Conservation (phyloP, 106 monocot genomes). For the Chionographis japonica region DNA sequence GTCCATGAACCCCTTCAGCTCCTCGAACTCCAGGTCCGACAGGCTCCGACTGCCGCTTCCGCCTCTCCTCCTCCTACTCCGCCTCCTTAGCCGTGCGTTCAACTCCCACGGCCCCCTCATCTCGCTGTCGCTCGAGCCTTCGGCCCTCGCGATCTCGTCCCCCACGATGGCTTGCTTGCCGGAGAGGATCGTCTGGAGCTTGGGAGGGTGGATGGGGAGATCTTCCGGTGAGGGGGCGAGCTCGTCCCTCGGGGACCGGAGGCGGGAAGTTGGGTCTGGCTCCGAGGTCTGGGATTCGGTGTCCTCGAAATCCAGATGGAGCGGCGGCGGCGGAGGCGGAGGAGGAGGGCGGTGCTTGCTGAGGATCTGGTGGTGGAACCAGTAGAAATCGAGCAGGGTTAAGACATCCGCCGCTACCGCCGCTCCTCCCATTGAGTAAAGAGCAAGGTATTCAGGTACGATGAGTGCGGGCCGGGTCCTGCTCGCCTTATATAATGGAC, state of each 20-base stretch:
- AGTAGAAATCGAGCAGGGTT: constrained; percentile 17
- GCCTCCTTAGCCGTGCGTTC: background rate
- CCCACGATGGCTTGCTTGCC: constrained; percentile 9
- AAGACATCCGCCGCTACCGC: background rate
- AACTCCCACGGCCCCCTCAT: background rate
- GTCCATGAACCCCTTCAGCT: constrained; percentile 73
- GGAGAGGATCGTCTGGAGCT: constrained; percentile 21
- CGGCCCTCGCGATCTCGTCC: background rate
- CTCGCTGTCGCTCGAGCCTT: background rate
- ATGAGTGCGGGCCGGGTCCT: too few relatives aligned
- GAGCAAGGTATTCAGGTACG: too few relatives aligned
- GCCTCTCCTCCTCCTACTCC: constrained; percentile 15
- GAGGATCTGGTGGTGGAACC: constrained; percentile 25
- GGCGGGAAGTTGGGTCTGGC: background rate
- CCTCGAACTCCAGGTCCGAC: constrained; percentile 77
- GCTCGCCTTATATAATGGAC: too few relatives aligned
- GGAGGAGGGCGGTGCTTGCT: background rate
- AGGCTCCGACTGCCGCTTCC: constrained; percentile 38
- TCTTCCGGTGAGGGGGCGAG: background rate
- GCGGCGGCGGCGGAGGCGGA: constrained; percentile 1
- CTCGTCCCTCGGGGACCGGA: constrained; percentile 29
- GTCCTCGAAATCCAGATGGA: too few relatives aligned
- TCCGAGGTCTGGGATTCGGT: constrained; percentile 4
- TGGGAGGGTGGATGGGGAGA: background rate
- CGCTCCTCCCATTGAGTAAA: too few relatives aligned